Percentiles rank a stretch among this genome's conserved stretches.
Evolutionary conservation across 2,329 filamentous ascomycete species (phyloP).

Genomic region (Ophiostoma tasmaniense): DNA sequence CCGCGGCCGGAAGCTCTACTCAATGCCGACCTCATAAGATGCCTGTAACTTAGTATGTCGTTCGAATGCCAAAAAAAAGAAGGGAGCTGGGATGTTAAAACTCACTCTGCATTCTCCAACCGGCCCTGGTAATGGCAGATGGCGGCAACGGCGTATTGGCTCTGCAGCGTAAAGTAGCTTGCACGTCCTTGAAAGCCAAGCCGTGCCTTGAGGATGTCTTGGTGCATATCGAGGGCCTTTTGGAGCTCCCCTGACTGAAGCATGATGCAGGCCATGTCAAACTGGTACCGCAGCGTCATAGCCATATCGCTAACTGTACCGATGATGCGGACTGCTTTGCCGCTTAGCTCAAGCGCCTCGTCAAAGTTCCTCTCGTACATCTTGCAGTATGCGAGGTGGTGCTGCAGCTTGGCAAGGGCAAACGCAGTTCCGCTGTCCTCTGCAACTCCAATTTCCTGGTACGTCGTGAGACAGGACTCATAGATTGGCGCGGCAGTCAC

Average conservation of each 20-base stretch:
- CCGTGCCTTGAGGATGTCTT: slow-evolving; percentile 17
- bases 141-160: slow-evolving; percentile 20
- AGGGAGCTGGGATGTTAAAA: not conserved
- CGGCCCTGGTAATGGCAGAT: slow-evolving; percentile 17
- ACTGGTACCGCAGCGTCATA: slow-evolving; percentile 19
- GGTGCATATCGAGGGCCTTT: slow-evolving; percentile 17
- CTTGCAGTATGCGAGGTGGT: slow-evolving; percentile 20
- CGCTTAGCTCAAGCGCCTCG: slow-evolving; percentile 12
- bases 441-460: slow-evolving; percentile 4
- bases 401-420: slow-evolving; percentile 19
- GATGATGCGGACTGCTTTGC: slow-evolving; percentile 5
- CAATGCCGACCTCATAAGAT: not conserved
- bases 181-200: slow-evolving; percentile 20
- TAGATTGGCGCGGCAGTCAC: slow-evolving; percentile 17
- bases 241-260: slow-evolving; percentile 17
- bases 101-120: slow-evolving; percentile 16
- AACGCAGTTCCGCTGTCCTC: slow-evolving; percentile 12
- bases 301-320: slow-evolving; percentile 15
- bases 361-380: slow-evolving; percentile 18
- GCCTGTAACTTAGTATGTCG: not conserved
- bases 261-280: slow-evolving; percentile 18
- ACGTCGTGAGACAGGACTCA: slow-evolving; percentile 16
- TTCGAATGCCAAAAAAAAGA: not conserved
- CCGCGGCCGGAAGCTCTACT: not conserved
- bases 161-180: slow-evolving; percentile 21